Conservation (phyloP, 176 grass and related monocot genomes). For the Poa annua region DNA sequence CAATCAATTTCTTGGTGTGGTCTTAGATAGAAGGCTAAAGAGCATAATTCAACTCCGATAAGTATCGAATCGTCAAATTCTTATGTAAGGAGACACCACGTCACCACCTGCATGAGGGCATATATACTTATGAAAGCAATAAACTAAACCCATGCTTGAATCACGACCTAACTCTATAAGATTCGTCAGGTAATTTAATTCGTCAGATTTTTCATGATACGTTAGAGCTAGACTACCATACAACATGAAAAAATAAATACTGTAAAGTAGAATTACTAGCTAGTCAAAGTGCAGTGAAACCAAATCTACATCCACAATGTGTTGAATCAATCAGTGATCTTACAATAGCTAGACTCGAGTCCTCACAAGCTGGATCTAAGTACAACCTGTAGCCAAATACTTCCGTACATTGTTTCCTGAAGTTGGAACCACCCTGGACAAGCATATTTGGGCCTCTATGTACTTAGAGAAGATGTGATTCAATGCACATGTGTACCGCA, state of each 20-base stretch:
- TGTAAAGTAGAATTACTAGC: not conserved
- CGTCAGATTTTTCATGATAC: not conserved
- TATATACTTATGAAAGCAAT: slow-evolving; percentile 1
- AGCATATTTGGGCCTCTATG: not conserved
- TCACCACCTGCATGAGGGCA: not conserved
- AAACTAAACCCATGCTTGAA: not conserved
- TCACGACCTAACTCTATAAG: slow-evolving; percentile 6
- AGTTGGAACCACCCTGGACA: not conserved
- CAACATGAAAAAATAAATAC: slow-evolving; percentile 1
- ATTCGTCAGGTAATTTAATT: not conserved
- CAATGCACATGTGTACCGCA: not conserved
- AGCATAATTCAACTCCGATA: not conserved
- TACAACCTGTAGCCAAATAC: not conserved
- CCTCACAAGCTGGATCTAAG: slow-evolving; percentile 15
- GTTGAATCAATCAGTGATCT: not conserved
- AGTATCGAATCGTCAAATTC: too few species aligned
- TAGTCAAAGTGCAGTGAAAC: not conserved
- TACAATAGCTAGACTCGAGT: not conserved
- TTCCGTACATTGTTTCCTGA: not conserved
- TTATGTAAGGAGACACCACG: not conserved
- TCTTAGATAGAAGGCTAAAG: not conserved
- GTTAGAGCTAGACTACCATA: not conserved
- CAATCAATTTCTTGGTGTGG: not conserved
- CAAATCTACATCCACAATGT: not conserved
- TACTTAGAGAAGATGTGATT: not conserved